phyloP scores from a whole-genome alignment of 305 asterid genomes.

The Fraxinus baroniana region DNA sequence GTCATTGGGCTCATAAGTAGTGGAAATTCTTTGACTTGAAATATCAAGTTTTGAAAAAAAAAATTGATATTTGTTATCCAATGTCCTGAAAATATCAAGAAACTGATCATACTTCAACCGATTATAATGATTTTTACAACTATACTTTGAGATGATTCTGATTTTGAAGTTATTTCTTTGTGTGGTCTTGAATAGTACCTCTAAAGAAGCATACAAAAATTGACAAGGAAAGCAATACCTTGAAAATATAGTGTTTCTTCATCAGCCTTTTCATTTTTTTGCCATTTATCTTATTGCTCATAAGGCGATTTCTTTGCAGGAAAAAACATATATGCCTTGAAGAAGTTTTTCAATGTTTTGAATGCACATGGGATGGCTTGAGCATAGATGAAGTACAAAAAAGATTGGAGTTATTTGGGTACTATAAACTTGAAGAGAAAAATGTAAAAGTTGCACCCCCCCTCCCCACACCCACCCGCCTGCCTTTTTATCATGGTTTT shows the following conservation, averaged over 20 bases:
- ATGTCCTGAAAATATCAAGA: background rate
- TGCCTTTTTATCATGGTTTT: background rate
- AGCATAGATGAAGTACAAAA: slow-evolving; percentile 34
- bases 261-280: background rate
- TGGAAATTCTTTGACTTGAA: background rate
- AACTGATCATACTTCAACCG: background rate
- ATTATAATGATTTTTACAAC: background rate
- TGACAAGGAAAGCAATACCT: background rate
- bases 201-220: background rate
- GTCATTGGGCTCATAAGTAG: background rate
- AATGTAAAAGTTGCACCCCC: slow-evolving; percentile 28
- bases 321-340: slow-evolving; percentile 38
- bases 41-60: background rate
- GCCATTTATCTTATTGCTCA: background rate
- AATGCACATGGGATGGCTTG: slow-evolving; percentile 45
- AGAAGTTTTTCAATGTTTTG: slow-evolving; percentile 40
- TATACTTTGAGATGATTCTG: background rate
- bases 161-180: background rate
- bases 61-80: background rate
- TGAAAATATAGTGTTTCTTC: background rate
- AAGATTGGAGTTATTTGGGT: slow-evolving; percentile 42
- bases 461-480: background rate
- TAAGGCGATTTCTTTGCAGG: slow-evolving; percentile 26
- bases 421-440: slow-evolving; percentile 54
- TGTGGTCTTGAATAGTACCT: background rate